Conservation (phyloP, 345 rosid species). For the Melastoma malabathricum region DNA sequence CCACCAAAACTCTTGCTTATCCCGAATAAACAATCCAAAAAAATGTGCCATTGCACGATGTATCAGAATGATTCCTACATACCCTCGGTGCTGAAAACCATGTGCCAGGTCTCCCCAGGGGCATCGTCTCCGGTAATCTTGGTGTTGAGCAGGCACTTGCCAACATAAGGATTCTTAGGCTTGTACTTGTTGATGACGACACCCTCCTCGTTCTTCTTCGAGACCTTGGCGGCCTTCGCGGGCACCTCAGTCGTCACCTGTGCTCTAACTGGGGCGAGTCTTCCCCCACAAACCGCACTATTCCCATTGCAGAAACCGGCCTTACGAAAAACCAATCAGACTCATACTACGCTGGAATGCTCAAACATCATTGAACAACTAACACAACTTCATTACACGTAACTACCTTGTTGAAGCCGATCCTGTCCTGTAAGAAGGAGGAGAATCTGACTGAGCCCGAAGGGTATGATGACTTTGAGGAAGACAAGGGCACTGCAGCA, state of each 20-base stretch:
- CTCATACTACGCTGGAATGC: too few relatives aligned
- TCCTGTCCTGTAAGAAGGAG: conserved; percentile 4
- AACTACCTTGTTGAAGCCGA: conserved; percentile 9
- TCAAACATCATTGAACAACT: too few relatives aligned
- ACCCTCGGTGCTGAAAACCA: conserved; percentile 98
- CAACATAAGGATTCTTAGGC: conserved; percentile 84
- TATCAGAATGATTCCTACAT: not conserved
- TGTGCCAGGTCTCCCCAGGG: conserved; percentile 99
- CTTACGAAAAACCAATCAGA: too few relatives aligned
- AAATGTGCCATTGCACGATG: too few relatives aligned
- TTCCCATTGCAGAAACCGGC: too few relatives aligned
- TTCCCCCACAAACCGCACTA: too few relatives aligned
- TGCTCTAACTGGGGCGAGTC: conserved; percentile 29
- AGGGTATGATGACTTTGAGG: conserved; percentile 7
- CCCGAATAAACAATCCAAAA: too few relatives aligned
- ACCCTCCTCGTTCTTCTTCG: conserved; percentile 84
- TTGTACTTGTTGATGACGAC: conserved; percentile 80
- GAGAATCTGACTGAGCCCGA: conserved; percentile 4
- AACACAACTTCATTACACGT: not conserved
- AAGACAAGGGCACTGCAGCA: conserved; percentile 10
- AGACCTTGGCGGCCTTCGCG: conserved; percentile 58
- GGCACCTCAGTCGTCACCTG: conserved; percentile 96
- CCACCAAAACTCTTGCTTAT: too few relatives aligned
- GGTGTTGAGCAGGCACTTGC: conserved; percentile 82
- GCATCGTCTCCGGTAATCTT: conserved; percentile 98